Evolutionary conservation across 1,284 basidiomycete species (phyloP).

Genomic region (Tetrapyrgos nigripes): DNA sequence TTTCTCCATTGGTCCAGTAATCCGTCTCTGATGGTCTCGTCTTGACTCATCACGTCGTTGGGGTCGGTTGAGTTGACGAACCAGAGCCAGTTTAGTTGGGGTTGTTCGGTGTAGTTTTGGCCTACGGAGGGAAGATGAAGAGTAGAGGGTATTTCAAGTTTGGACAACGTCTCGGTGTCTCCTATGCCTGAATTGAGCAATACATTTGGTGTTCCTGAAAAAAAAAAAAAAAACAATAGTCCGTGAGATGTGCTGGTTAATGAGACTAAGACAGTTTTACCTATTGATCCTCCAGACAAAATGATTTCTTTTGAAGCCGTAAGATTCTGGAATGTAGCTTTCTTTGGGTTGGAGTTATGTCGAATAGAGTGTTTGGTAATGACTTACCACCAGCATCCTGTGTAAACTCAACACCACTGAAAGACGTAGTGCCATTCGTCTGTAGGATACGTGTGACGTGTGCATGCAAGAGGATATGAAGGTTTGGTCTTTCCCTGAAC

Average conservation of each 20-base stretch:
- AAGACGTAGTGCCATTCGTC: neutral
- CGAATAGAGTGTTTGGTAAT: slow-evolving; percentile 22
- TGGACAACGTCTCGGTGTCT: slow-evolving; percentile 26
- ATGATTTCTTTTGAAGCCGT: slow-evolving; percentile 32
- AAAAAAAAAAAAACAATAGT: too few species aligned
- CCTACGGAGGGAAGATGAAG: slow-evolving; percentile 38
- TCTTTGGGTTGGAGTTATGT: neutral
- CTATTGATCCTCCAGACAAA: slow-evolving; percentile 29
- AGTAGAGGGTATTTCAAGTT: slow-evolving; percentile 31
- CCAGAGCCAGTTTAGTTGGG: slow-evolving; percentile 24
- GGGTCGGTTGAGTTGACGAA: slow-evolving; percentile 29
- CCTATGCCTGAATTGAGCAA: slow-evolving; percentile 43
- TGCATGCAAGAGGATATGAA: slow-evolving; percentile 25
- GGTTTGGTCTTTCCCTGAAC: slow-evolving; percentile 22
- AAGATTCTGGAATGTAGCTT: slow-evolving; percentile 3
- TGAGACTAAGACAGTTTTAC: too few species aligned
- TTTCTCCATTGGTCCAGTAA: slow-evolving; percentile 26
- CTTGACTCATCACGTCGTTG: slow-evolving; percentile 25
- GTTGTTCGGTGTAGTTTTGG: slow-evolving; percentile 45
- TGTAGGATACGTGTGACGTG: slow-evolving; percentile 21
- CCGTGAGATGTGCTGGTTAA: too few species aligned
- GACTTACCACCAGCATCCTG: slow-evolving; percentile 27
- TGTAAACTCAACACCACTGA: slow-evolving; percentile 16
- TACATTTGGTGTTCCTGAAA: slow-evolving; percentile 36
- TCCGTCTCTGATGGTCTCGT: slow-evolving; percentile 17